These are phyloP conservation scores for Fraxinus americana DNA, from an alignment of 257 asterid species.

Conservation along the genomic window DNA sequence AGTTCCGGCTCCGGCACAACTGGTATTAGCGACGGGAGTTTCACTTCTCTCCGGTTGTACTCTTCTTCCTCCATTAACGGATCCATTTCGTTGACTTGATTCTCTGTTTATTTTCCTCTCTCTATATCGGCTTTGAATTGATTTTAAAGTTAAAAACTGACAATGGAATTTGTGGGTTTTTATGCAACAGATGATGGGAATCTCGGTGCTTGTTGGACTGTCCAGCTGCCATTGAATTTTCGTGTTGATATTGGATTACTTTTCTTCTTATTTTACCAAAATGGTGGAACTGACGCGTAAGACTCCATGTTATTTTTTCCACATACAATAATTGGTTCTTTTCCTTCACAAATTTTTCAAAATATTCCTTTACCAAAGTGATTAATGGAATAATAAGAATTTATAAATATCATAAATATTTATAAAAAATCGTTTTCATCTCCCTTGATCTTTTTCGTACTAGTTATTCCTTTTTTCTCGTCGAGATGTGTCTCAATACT, in stretches of 20 bases:
- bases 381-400: too few species aligned
- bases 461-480: too few species aligned
- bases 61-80: slow-evolving; percentile 72
- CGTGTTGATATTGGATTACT: neutral
- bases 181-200: neutral
- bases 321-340: neutral
- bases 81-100: slow-evolving; percentile 47
- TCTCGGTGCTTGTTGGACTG: neutral
- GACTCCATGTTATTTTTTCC: neutral
- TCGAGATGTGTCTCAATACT: too few species aligned
- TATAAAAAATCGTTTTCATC: too few species aligned
- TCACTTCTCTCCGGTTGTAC: slow-evolving; percentile 81
- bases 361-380: too few species aligned
- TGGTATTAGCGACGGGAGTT: slow-evolving; percentile 60
- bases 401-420: too few species aligned
- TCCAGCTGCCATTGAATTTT: neutral
- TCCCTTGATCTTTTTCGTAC: too few species aligned
- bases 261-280: neutral
- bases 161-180: neutral
- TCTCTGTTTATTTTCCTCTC: neutral
- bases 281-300: neutral
- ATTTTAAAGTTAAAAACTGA: neutral
- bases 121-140: too few species aligned
- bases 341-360: too few species aligned
- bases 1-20: slow-evolving; percentile 38